Evolutionary conservation across 2,329 filamentous ascomycete species (phyloP).

Genomic region (Aciculosporium take): DNA sequence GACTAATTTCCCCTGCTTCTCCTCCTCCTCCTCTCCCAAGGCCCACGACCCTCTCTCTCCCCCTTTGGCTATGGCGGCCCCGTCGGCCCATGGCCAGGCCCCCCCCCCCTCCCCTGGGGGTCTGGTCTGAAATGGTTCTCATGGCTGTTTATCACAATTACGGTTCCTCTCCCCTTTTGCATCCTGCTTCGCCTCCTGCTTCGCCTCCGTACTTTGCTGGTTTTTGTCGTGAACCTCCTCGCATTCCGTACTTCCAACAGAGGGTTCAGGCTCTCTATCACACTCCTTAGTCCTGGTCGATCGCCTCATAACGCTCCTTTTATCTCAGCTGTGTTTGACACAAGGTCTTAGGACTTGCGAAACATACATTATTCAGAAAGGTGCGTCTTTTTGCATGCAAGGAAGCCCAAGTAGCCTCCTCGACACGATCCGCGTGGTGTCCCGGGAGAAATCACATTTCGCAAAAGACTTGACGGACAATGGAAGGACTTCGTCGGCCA

Average conservation of each 20-base stretch:
- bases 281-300: constrained; percentile 30
- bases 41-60: no score
- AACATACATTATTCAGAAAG: not conserved
- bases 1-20: constrained; percentile 5
- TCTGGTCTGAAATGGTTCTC: not conserved
- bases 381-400: constrained; percentile 1
- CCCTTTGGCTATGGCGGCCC: not conserved
- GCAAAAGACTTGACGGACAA: not conserved
- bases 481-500: not conserved
- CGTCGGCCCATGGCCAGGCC: no score
- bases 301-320: constrained; percentile 17
- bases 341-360: constrained; percentile 1
- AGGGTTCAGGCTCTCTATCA: constrained; percentile 39
- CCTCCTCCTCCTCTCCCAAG: no score
- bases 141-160: not conserved
- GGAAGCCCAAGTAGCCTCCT: no score
- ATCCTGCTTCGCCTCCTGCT: constrained; percentile 1
- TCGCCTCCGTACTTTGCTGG: constrained; percentile 11
- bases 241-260: constrained; percentile 33
- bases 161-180: constrained; percentile 10
- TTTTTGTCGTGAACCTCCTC: constrained; percentile 14
- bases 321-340: constrained; percentile 14
- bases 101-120: not conserved
- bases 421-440: no score
- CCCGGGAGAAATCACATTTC: no score